These are phyloP conservation scores for Nicotiana otophora DNA, from an alignment of 257 asterid species.

Conservation along the genomic window DNA sequence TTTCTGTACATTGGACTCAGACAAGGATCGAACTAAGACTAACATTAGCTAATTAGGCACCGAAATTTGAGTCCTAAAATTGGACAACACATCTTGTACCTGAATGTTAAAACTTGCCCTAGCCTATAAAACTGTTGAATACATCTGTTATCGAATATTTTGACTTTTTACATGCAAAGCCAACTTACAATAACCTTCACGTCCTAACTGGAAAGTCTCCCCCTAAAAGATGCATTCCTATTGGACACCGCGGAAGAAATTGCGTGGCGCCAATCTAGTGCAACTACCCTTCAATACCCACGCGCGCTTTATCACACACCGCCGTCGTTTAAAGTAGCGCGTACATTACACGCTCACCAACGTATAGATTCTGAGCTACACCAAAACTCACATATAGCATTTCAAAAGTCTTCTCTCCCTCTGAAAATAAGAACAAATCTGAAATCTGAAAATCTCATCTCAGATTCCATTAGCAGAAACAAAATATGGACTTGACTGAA, in stretches of 20 bases:
- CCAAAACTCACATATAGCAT: background rate
- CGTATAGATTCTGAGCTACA: background rate
- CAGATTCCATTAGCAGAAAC: background rate
- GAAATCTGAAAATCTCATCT: background rate
- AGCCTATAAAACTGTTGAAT: too few relatives aligned
- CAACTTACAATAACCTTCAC: background rate
- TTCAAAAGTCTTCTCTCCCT: conserved; percentile 5
- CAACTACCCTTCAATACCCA: background rate
- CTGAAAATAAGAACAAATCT: background rate
- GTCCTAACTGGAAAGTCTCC: background rate
- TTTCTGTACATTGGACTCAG: too few relatives aligned
- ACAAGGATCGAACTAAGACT: too few relatives aligned
- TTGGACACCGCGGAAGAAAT: background rate
- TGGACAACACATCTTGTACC: too few relatives aligned
- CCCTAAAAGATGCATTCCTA: background rate
- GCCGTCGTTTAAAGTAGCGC: background rate
- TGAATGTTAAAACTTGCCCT: too few relatives aligned
- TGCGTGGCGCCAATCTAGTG: conserved; percentile 11
- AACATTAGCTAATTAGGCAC: too few relatives aligned
- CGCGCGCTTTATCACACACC: conserved; percentile 9
- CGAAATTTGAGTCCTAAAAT: too few relatives aligned
- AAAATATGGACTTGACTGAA: background rate
- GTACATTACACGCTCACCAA: background rate
- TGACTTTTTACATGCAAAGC: too few relatives aligned
- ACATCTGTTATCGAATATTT: too few relatives aligned